Percentiles rank a stretch among this genome's conserved stretches.
Evolutionary conservation across 129 eudicot genomes (phyloP).

Genomic region (Scalesia atractyloides): DNA sequence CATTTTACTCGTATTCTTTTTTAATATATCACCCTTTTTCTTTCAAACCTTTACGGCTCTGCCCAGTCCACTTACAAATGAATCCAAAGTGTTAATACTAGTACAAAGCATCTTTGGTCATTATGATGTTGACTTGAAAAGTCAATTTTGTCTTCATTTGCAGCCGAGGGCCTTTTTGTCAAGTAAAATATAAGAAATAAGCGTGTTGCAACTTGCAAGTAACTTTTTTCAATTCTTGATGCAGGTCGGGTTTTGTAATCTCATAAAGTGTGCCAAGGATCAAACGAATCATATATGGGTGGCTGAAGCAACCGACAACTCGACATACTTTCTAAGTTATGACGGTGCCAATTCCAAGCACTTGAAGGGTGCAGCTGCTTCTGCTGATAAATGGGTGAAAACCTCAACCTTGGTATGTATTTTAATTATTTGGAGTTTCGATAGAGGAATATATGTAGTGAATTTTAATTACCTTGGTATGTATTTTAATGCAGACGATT

Average conservation of each 20-base stretch:
- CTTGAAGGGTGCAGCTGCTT: constrained; percentile 61
- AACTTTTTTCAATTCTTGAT: not conserved
- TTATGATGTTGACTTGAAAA: not conserved
- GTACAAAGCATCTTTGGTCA: not conserved
- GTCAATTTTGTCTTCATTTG: not conserved
- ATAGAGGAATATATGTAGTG: not conserved
- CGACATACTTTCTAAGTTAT: constrained; percentile 67
- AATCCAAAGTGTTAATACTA: too few species aligned
- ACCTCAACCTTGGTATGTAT: constrained; percentile 59
- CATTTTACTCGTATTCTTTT: too few species aligned
- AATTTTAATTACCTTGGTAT: too few species aligned
- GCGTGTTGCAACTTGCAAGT: not conserved
- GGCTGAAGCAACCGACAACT: constrained; percentile 88
- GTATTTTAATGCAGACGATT: constrained; percentile 67
- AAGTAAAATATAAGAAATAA: not conserved
- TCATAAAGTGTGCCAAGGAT: constrained; percentile 73
- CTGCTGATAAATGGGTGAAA: constrained; percentile 65
- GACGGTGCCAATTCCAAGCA: constrained; percentile 46
- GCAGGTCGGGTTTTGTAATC: constrained; percentile 85
- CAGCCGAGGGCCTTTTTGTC: not conserved
- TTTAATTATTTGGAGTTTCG: not conserved
- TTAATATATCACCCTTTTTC: too few species aligned
- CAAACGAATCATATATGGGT: constrained; percentile 68
- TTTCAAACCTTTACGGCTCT: too few species aligned
- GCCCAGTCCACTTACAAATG: too few species aligned